Evolutionary conservation across 306 rosid genomes (phyloP), one percentile per base, ranked within the genome.

Genomic region (Delonix regia): DNA sequence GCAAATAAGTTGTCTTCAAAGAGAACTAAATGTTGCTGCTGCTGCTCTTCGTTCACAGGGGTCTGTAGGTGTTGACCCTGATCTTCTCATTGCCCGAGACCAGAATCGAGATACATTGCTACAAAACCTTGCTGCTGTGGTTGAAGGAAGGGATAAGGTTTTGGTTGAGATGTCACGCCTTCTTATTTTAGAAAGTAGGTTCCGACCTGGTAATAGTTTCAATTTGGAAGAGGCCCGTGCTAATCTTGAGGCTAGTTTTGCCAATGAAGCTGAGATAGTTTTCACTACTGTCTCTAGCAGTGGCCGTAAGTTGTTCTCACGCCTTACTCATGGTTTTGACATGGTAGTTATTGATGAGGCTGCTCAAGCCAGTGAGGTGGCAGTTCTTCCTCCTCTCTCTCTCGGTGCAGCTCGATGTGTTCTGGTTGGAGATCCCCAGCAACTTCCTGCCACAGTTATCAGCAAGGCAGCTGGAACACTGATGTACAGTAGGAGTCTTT

Each of bases 271-370:
- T 1, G 98, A 95, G 82, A 86, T 95, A 75, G 99, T 95, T 81
- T 95, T 95, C 80, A 95, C 99, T 51, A 95, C 99, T 14, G 99
- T 95, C 60, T 95, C 99, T 30, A 95, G 99, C 73, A 95, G 99
- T 85, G 99, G 98, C 13, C 97, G 99, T 30, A 95, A 93, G 83
- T 84, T 95, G 91, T 95, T 95, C 81, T 91, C 99, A 68, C 97
- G 98, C 42, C 98, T 95, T 72, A 88, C 96, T 80, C 98, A 93
- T 87, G 99, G 99, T 69, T 95, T 95, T 91, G 98, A 95, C 84
- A 95, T 95, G 98, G 99, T 95, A 69, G 99, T 95, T 64, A 92
- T 95, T 82, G 99, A 93, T 74, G 98, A 95, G 84, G 99, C 99
- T 53, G 98, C 98, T 69, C 99, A 95, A 86, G 99, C 99, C 65